Evolutionary conservation across 1,139 yeast species (phyloP).

Genomic region (Taphrina deformans): DNA sequence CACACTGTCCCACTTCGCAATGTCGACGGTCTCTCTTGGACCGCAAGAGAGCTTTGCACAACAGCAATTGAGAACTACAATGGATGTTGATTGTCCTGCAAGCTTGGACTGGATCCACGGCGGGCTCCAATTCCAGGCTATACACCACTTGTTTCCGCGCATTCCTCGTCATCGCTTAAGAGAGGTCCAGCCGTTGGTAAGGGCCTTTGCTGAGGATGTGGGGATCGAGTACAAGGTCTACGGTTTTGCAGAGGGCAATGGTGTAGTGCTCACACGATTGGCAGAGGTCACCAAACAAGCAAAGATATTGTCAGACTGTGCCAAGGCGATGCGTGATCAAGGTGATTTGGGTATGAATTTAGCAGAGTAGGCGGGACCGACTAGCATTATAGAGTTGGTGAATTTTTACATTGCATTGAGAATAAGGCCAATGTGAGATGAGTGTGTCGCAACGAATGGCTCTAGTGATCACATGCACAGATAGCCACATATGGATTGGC

Average conservation of each 20-base stretch:
- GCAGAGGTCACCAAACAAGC: slow-evolving; percentile 81
- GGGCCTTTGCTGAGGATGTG: slow-evolving; percentile 71
- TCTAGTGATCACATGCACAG: slow-evolving; percentile 2
- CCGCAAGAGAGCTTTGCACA: slow-evolving; percentile 77
- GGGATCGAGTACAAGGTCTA: slow-evolving; percentile 81
- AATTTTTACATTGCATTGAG: no score
- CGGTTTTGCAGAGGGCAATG: slow-evolving; percentile 79
- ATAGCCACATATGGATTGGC: neutral
- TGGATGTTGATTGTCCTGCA: slow-evolving; percentile 93
- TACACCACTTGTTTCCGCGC: slow-evolving; percentile 87
- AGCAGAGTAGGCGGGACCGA: slow-evolving; percentile 4
- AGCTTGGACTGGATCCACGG: slow-evolving; percentile 93
- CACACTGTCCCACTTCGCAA: slow-evolving; percentile 85
- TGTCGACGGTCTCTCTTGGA: slow-evolving; percentile 87
- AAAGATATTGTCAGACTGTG: slow-evolving; percentile 65
- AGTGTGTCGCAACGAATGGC: no score
- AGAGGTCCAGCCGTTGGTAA: slow-evolving; percentile 67
- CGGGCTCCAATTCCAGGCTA: slow-evolving; percentile 87
- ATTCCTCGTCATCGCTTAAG: slow-evolving; percentile 85
- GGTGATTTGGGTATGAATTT: slow-evolving; percentile 24
- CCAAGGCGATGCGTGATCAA: slow-evolving; percentile 44
- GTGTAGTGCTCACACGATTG: slow-evolving; percentile 64
- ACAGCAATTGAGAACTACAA: slow-evolving; percentile 82
- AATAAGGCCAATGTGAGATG: no score
- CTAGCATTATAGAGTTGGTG: no score